phyloP scores from a whole-genome alignment of 208 protist species.

The Spongospora subterranea region DNA sequence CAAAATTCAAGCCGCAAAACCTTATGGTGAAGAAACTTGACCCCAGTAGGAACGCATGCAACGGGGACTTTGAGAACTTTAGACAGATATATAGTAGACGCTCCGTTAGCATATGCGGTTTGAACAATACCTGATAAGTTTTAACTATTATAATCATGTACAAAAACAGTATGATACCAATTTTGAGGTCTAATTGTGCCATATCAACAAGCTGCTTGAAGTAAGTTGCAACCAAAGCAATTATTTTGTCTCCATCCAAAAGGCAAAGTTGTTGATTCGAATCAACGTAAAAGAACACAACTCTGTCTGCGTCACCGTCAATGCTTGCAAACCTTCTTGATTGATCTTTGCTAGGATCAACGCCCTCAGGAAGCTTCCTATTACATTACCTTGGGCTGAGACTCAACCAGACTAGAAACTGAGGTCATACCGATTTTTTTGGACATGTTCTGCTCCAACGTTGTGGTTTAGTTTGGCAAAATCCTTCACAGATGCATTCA shows the following conservation, averaged over 20 bases:
- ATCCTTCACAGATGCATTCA: slow-evolving; percentile 75
- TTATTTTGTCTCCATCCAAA: slow-evolving; percentile 75
- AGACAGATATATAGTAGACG: slow-evolving; percentile 82
- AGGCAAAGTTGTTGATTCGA: slow-evolving; percentile 63
- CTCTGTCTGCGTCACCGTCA: slow-evolving; percentile 90
- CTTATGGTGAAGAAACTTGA: slow-evolving; percentile 90
- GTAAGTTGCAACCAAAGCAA: slow-evolving; percentile 65
- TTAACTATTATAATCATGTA: background rate
- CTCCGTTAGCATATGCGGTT: slow-evolving; percentile 92
- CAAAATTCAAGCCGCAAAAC: slow-evolving; percentile 71
- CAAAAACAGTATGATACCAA: background rate
- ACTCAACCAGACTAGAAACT: background rate
- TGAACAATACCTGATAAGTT: slow-evolving; percentile 81
- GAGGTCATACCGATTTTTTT: slow-evolving; percentile 58
- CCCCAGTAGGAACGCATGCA: slow-evolving; percentile 82
- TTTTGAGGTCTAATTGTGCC: background rate
- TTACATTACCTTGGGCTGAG: too few relatives aligned
- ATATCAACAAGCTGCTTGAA: slow-evolving; percentile 60
- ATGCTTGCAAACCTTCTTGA: slow-evolving; percentile 79
- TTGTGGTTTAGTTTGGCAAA: slow-evolving; percentile 75
- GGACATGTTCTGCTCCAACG: slow-evolving; percentile 89
- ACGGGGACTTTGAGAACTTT: slow-evolving; percentile 73
- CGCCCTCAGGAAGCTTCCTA: slow-evolving; percentile 20
- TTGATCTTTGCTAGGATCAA: background rate
- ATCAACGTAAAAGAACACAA: slow-evolving; percentile 80